Evolutionary conservation across 345 rosid genomes (phyloP).

Genomic region (Citrus sp.): DNA sequence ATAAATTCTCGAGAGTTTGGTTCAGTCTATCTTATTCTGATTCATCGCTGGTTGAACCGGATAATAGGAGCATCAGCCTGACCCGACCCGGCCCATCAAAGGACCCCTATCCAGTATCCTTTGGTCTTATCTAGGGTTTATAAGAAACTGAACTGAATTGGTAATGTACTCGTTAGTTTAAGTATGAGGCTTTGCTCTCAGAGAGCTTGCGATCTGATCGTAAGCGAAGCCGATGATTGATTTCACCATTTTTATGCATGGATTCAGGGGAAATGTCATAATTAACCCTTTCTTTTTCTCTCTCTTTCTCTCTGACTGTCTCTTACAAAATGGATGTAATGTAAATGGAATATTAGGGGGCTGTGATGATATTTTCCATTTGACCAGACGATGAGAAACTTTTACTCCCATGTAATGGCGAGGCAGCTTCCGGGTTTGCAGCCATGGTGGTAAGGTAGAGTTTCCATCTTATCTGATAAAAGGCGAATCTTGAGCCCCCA

Average conservation of each 20-base stretch:
- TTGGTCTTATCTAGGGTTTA: not conserved
- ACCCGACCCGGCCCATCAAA: not conserved
- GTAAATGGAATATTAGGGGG: not conserved
- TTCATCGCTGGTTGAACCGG: too few species aligned
- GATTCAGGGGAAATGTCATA: not conserved
- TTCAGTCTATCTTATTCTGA: too few species aligned
- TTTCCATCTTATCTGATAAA: not conserved
- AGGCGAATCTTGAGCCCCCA: not conserved
- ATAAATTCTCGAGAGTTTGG: too few species aligned
- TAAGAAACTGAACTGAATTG: not conserved
- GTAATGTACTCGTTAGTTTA: not conserved
- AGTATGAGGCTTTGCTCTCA: constrained; percentile 23
- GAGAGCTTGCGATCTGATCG: constrained; percentile 6
- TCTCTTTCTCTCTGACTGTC: not conserved
- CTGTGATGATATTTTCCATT: not conserved
- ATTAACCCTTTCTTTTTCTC: not conserved
- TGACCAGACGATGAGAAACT: not conserved
- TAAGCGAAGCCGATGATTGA: constrained; percentile 8
- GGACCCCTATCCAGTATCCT: not conserved
- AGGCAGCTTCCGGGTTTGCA: constrained; percentile 2
- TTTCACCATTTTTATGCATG: not conserved
- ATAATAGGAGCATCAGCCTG: too few species aligned
- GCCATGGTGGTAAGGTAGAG: not conserved
- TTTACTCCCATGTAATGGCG: not conserved
- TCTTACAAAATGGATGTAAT: not conserved